Conservation (phyloP, 108 stramenopile genomes). For the Hondaea fermentalgiana region DNA sequence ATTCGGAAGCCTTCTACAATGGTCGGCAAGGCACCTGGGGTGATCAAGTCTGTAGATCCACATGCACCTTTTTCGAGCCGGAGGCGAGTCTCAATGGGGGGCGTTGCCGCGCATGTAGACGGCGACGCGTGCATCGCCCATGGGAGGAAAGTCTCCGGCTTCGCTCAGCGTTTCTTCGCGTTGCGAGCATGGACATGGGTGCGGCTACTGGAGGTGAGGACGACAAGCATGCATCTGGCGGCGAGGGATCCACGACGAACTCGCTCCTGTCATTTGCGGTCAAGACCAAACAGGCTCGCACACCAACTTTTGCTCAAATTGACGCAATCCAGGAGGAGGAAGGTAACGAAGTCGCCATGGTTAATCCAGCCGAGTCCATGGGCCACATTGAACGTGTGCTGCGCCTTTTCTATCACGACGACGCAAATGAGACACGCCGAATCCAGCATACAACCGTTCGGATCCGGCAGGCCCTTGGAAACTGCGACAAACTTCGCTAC, state of each 20-base stretch:
- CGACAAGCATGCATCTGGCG: neutral
- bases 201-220: neutral
- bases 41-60: neutral
- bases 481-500: neutral
- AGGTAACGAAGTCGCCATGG: neutral
- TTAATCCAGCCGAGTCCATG: neutral
- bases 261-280: no score
- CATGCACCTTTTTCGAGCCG: neutral
- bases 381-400: neutral
- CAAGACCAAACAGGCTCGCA: neutral
- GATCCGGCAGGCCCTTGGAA: neutral
- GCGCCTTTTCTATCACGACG: neutral
- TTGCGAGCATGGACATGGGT: neutral
- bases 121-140: neutral
- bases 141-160: neutral
- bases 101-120: neutral
- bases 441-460: neutral
- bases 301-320: neutral
- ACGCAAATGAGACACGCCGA: neutral
- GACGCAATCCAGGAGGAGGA: neutral
- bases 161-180: neutral
- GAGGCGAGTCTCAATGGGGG: neutral
- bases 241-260: neutral
- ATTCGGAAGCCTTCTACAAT: neutral
- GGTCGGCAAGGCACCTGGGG: neutral